phyloP scores from a whole-genome alignment of 345 rosid genomes.

The Aquilaria yunnanensis region DNA sequence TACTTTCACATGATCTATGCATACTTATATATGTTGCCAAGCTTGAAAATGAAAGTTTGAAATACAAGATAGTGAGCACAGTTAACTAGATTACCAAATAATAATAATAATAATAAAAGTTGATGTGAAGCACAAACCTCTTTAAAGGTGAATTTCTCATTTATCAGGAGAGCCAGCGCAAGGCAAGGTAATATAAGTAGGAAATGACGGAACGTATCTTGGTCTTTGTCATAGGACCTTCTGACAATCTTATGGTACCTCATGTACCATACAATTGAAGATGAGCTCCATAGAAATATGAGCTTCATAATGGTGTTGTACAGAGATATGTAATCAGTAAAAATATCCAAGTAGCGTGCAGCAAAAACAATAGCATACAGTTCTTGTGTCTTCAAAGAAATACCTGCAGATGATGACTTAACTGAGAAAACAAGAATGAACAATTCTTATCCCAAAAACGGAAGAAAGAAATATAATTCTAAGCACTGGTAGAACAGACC shows the following conservation, averaged over 20 bases:
- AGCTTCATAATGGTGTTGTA: conserved; percentile 79
- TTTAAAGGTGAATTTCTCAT: conserved; percentile 58
- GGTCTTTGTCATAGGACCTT: conserved; percentile 68
- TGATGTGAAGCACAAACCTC: conserved; percentile 40
- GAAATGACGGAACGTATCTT: conserved; percentile 66
- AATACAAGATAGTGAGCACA: background rate
- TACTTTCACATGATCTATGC: background rate
- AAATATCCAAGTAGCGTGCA: conserved; percentile 75
- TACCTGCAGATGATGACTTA: conserved; percentile 33
- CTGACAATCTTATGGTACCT: conserved; percentile 60
- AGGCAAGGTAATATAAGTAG: conserved; percentile 65
- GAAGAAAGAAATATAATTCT: too few relatives aligned
- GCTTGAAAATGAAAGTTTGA: background rate
- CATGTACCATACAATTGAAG: conserved; percentile 84
- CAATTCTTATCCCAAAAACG: too few relatives aligned
- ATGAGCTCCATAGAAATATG: conserved; percentile 74
- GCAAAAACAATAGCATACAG: conserved; percentile 72
- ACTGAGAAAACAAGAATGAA: background rate
- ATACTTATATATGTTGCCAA: background rate
- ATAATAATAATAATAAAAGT: background rate
- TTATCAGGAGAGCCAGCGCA: conserved; percentile 50
- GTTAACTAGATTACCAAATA: background rate
- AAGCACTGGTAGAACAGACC: too few relatives aligned
- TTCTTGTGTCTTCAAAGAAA: conserved; percentile 87
- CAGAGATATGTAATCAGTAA: conserved; percentile 53